Percentiles rank a stretch among this genome's conserved stretches.
Conservation (phyloP, 2,329 filamentous ascomycete genomes). For the Grosmannia serpens region DNA sequence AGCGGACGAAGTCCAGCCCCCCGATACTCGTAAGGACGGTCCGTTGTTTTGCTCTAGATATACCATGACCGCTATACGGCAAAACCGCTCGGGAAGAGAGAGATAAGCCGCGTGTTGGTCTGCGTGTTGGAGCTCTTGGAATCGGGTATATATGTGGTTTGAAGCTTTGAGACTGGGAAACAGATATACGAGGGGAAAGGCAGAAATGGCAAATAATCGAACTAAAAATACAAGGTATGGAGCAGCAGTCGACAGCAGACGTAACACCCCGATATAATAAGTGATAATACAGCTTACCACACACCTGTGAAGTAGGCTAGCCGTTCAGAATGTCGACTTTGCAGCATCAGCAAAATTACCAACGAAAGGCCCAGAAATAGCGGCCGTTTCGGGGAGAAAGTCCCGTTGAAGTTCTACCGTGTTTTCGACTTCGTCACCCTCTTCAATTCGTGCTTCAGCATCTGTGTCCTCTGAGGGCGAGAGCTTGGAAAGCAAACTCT, state of each 20-base stretch:
- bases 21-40: not conserved
- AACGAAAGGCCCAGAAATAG: constrained; percentile 35
- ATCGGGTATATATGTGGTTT: not conserved
- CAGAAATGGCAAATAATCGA: not conserved
- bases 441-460: constrained; percentile 37
- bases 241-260: not conserved
- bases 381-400: constrained; percentile 25
- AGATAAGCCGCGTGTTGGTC: too few species aligned
- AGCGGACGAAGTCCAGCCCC: not conserved
- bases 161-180: not conserved
- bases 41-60: not conserved
- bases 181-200: not conserved
- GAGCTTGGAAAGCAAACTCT: constrained; percentile 49
- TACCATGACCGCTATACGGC: too few species aligned
- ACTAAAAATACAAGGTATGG: not conserved
- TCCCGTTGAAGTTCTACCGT: constrained; percentile 32
- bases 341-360: constrained; percentile 51
- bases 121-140: not conserved
- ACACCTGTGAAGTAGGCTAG: not conserved
- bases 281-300: not conserved
- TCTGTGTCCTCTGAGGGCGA: constrained; percentile 32
- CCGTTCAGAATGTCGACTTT: constrained; percentile 28
- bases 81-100: too few species aligned
- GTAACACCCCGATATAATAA: not conserved
- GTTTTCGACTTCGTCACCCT: constrained; percentile 31